Conservation (phyloP, 768 basidiomycete genomes). For the Lactarius sp. region DNA sequence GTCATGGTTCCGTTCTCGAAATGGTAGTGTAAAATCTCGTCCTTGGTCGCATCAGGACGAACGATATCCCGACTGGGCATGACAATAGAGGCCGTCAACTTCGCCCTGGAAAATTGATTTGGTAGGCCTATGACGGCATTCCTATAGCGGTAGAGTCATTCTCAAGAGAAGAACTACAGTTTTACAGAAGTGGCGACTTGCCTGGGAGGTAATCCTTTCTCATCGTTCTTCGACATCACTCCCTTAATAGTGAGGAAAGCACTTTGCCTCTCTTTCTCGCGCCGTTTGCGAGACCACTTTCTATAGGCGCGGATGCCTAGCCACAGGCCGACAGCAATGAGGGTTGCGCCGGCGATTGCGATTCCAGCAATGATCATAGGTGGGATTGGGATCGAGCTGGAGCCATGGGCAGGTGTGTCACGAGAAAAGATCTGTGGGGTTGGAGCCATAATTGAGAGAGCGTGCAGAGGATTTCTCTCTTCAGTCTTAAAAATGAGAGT, state of each 20-base stretch:
- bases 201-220: slow-evolving; percentile 13
- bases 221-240: slow-evolving; percentile 36
- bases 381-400: neutral
- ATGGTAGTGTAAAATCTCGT: slow-evolving; percentile 44
- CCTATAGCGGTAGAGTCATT: neutral
- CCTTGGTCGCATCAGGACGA: slow-evolving; percentile 35
- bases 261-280: slow-evolving; percentile 37
- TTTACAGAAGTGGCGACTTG: neutral
- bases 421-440: slow-evolving; percentile 6
- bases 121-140: slow-evolving; percentile 9
- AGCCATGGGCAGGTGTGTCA: neutral
- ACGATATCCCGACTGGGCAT: slow-evolving; percentile 49
- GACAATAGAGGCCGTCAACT: slow-evolving; percentile 43
- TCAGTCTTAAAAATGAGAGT: neutral
- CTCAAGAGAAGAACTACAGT: neutral
- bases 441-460: slow-evolving; percentile 17
- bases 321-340: slow-evolving; percentile 41
- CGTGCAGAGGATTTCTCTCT: neutral
- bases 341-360: slow-evolving; percentile 40
- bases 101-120: slow-evolving; percentile 39
- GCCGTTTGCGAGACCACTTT: slow-evolving; percentile 36
- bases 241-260: slow-evolving; percentile 49
- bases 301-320: slow-evolving; percentile 40
- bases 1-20: slow-evolving; percentile 40
- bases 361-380: slow-evolving; percentile 49